Evolutionary conservation across 257 asterid genomes (phyloP).

Genomic region (Linaria vulgaris): DNA sequence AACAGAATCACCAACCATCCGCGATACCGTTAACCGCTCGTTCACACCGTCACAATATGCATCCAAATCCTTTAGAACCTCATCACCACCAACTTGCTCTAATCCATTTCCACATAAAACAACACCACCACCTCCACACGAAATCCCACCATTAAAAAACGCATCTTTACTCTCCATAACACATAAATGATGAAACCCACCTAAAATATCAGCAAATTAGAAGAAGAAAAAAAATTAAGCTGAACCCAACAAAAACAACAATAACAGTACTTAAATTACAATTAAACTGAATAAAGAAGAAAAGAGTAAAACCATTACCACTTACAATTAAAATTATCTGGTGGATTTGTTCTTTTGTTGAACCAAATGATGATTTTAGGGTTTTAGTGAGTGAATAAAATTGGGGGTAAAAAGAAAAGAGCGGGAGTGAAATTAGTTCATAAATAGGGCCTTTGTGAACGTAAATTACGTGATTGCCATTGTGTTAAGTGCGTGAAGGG

Average conservation of each 20-base stretch:
- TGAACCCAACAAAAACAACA: too few relatives aligned
- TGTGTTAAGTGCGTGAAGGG: constrained; percentile 6
- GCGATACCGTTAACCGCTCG: constrained; percentile 55
- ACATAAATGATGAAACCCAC: constrained; percentile 30
- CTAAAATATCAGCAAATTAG: background rate
- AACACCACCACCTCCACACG: constrained; percentile 12
- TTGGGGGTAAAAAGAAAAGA: constrained; percentile 37
- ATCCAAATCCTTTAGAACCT: constrained; percentile 64
- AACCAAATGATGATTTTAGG: constrained; percentile 31
- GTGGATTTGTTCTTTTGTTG: constrained; percentile 13
- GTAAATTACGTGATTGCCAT: constrained; percentile 36
- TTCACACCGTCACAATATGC: constrained; percentile 61
- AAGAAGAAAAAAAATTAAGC: constrained; percentile 8
- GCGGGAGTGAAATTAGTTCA: constrained; percentile 36
- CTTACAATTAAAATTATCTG: too few relatives aligned
- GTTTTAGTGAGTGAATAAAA: constrained; percentile 41
- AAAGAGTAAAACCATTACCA: background rate
- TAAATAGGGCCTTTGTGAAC: constrained; percentile 13
- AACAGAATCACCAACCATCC: constrained; percentile 83
- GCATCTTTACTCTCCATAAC: constrained; percentile 46
- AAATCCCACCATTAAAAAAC: constrained; percentile 27
- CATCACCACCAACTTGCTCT: constrained; percentile 33
- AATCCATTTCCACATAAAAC: constrained; percentile 28
- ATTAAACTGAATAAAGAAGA: background rate
- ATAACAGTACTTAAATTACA: background rate